phyloP scores from a whole-genome alignment of 148 eudicot genomes.

The Rhododendron mucronatum region DNA sequence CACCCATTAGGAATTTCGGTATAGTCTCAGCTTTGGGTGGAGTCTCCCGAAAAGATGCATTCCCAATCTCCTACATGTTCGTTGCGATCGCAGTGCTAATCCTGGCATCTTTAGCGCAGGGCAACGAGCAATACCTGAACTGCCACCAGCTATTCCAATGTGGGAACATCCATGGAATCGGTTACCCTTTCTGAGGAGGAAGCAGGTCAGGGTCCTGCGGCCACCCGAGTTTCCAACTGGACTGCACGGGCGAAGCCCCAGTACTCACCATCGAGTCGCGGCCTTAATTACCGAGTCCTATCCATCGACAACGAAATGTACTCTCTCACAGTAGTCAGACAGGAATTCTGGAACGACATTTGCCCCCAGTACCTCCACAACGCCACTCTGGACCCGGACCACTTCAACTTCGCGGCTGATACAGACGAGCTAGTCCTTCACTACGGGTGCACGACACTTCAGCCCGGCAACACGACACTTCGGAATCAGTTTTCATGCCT shows the following conservation, averaged over 20 bases:
- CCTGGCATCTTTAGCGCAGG: constrained; percentile 11
- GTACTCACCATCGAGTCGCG: constrained; percentile 13
- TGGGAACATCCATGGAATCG: constrained; percentile 15
- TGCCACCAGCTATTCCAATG: constrained; percentile 35
- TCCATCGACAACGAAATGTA: not conserved
- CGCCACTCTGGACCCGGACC: constrained; percentile 23
- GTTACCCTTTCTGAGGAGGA: constrained; percentile 52
- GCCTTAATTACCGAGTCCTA: constrained; percentile 27
- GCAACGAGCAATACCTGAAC: constrained; percentile 15
- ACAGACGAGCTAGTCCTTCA: constrained; percentile 28
- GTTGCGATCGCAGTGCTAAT: not conserved
- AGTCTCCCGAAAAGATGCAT: not conserved
- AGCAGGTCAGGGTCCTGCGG: constrained; percentile 40
- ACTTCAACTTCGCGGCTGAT: constrained; percentile 12
- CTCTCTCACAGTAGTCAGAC: constrained; percentile 27
- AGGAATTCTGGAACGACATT: constrained; percentile 16
- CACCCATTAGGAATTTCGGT: not conserved
- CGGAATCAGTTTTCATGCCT: not conserved
- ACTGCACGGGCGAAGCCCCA: constrained; percentile 26
- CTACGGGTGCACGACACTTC: constrained; percentile 24
- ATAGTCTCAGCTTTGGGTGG: not conserved
- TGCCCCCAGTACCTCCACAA: constrained; percentile 24
- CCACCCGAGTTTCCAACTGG: constrained; percentile 35
- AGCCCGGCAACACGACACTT: no score
- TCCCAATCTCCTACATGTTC: not conserved